phyloP scores from a whole-genome alignment of 2,329 filamentous ascomycete genomes.

The Talaromyces rugulosus region DNA sequence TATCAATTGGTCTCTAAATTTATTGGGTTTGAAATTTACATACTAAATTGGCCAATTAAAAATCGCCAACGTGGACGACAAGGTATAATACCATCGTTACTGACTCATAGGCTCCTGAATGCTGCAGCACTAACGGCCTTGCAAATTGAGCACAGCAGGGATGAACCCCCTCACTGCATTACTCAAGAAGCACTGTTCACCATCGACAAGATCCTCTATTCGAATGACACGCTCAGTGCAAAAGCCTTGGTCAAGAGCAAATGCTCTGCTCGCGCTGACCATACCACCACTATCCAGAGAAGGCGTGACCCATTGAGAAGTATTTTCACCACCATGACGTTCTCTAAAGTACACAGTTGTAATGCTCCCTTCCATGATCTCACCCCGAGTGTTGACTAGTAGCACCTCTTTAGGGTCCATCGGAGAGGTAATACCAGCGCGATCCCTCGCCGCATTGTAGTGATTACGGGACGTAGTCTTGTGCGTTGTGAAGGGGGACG shows the following conservation, averaged over 20 bases:
- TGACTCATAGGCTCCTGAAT: background rate
- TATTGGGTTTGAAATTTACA: background rate
- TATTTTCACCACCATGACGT: background rate
- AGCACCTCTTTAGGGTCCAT: slow-evolving; percentile 64
- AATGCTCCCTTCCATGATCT: slow-evolving; percentile 80
- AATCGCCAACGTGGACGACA: background rate
- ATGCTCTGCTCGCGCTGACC: slow-evolving; percentile 74
- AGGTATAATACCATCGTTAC: background rate
- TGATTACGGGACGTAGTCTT: slow-evolving; percentile 74
- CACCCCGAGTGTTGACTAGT: slow-evolving; percentile 60
- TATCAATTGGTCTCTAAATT: background rate
- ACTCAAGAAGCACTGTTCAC: slow-evolving; percentile 82
- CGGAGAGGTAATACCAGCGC: slow-evolving; percentile 51
- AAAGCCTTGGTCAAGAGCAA: slow-evolving; percentile 68
- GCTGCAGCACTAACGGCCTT: background rate
- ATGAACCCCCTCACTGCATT: slow-evolving; percentile 82
- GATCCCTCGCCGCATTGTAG: slow-evolving; percentile 66
- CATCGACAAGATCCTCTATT: slow-evolving; percentile 59
- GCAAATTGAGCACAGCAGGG: slow-evolving; percentile 25
- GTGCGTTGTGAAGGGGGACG: slow-evolving; percentile 68
- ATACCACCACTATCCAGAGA: slow-evolving; percentile 73
- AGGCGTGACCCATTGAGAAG: slow-evolving; percentile 70
- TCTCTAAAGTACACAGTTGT: slow-evolving; percentile 76
- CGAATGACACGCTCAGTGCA: slow-evolving; percentile 62
- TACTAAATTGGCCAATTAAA: background rate